Conservation (phyloP, 1,139 yeast genomes). For the Candida tropicalis region DNA sequence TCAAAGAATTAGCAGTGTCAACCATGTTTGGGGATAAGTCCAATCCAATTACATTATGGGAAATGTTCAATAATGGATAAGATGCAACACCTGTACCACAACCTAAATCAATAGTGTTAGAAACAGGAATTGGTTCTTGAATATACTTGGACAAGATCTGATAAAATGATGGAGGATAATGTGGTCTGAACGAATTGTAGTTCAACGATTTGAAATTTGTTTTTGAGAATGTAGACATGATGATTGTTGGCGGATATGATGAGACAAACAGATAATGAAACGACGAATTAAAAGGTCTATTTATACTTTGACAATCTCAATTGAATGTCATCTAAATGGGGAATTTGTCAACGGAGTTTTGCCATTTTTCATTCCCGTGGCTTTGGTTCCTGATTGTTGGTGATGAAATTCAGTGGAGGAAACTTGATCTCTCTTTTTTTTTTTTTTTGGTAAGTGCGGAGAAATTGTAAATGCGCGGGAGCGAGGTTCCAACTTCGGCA, state of each 20-base stretch:
- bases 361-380: not conserved
- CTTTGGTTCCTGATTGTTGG: not conserved
- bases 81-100: slow-evolving; percentile 48
- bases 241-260: slow-evolving; percentile 8
- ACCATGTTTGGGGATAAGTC: slow-evolving; percentile 41
- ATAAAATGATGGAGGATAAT: slow-evolving; percentile 60
- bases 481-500: not conserved
- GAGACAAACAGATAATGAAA: not conserved
- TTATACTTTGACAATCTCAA: not conserved
- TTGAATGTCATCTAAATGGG: not conserved
- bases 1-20: slow-evolving; percentile 34
- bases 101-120: slow-evolving; percentile 36
- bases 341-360: slow-evolving; percentile 2
- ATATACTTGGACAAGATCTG: slow-evolving; percentile 37
- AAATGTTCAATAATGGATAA: slow-evolving; percentile 36
- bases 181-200: slow-evolving; percentile 67
- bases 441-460: not conserved
- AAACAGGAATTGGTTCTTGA: slow-evolving; percentile 19
- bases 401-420: not conserved
- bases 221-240: slow-evolving; percentile 70
- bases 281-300: not conserved
- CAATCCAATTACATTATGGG: slow-evolving; percentile 34
- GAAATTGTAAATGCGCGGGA: no score
- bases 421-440: not conserved
- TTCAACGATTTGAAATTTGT: slow-evolving; percentile 56